A percentile compares a stretch with the other conserved stretches of the same genome.
phyloP scores from a whole-genome alignment of 148 eudicot species.

The Vaccinium darrowii region DNA sequence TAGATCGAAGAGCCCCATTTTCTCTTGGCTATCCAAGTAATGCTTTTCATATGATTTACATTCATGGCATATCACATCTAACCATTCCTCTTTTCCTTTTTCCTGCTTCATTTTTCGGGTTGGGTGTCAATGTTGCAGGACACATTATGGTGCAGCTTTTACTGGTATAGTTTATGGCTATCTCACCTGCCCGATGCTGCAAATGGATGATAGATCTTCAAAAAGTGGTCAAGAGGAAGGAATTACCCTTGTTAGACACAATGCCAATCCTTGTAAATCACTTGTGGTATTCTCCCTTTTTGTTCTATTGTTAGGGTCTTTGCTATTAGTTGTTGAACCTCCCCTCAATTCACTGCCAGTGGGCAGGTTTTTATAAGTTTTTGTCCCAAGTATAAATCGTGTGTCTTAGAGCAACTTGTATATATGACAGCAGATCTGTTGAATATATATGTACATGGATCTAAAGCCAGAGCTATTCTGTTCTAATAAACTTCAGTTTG shows the following conservation, averaged over 20 bases:
- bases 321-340: constrained; percentile 43
- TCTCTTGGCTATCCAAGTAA: not conserved
- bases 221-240: constrained; percentile 47
- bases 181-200: constrained; percentile 49
- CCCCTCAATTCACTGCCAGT: constrained; percentile 27
- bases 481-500: not conserved
- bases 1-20: not conserved
- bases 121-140: constrained; percentile 41
- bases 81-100: not conserved
- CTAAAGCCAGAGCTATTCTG: not conserved
- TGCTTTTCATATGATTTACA: not conserved
- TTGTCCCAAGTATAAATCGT: not conserved
- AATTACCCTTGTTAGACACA: constrained; percentile 37
- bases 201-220: constrained; percentile 45
- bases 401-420: not conserved
- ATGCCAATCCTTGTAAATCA: constrained; percentile 65
- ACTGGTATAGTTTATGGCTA: constrained; percentile 67
- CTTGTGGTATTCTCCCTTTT: constrained; percentile 50
- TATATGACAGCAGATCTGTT: not conserved
- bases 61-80: not conserved
- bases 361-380: constrained; percentile 4
- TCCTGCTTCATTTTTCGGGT: not conserved
- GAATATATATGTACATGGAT: not conserved
- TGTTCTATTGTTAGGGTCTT: constrained; percentile 39
- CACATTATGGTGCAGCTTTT: constrained; percentile 56